phyloP scores from a whole-genome alignment of 2,329 filamentous ascomycete species.

The Sclerotiophoma versabilis region DNA sequence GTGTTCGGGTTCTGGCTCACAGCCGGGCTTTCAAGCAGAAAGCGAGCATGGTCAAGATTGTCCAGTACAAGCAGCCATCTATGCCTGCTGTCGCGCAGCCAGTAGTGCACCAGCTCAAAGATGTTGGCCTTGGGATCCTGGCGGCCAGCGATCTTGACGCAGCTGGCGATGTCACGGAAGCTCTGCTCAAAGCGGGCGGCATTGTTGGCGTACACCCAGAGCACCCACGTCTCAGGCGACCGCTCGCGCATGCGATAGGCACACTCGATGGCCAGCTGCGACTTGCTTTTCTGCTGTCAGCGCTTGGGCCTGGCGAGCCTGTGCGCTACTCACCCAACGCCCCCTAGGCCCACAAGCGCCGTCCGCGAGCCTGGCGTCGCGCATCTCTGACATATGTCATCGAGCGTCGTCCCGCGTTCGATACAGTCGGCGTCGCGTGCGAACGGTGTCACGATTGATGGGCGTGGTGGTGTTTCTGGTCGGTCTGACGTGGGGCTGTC shows the following conservation, averaged over 20 bases:
- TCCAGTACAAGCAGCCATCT: slow-evolving; percentile 31
- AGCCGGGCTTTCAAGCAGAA: background rate
- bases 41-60: slow-evolving; percentile 24
- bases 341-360: slow-evolving; percentile 38
- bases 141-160: slow-evolving; percentile 16
- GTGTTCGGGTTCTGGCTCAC: too few species aligned
- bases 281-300: slow-evolving; percentile 21
- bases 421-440: slow-evolving; percentile 32
- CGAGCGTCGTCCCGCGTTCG: slow-evolving; percentile 23
- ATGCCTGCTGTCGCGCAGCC: slow-evolving; percentile 6
- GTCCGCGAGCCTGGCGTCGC: slow-evolving; percentile 16
- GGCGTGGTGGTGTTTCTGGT: background rate
- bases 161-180: slow-evolving; percentile 22
- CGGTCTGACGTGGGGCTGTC: background rate
- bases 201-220: slow-evolving; percentile 21
- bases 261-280: slow-evolving; percentile 21
- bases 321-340: slow-evolving; percentile 23
- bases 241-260: slow-evolving; percentile 11
- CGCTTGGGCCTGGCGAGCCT: background rate
- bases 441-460: slow-evolving; percentile 25
- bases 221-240: slow-evolving; percentile 24
- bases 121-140: slow-evolving; percentile 20
- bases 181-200: slow-evolving; percentile 23
- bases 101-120: slow-evolving; percentile 21
- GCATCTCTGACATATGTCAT: slow-evolving; percentile 15